Evolutionary conservation across 257 asterid genomes (phyloP), one percentile per base, ranked within the genome.

Genomic region (Solanum peruvianum): DNA sequence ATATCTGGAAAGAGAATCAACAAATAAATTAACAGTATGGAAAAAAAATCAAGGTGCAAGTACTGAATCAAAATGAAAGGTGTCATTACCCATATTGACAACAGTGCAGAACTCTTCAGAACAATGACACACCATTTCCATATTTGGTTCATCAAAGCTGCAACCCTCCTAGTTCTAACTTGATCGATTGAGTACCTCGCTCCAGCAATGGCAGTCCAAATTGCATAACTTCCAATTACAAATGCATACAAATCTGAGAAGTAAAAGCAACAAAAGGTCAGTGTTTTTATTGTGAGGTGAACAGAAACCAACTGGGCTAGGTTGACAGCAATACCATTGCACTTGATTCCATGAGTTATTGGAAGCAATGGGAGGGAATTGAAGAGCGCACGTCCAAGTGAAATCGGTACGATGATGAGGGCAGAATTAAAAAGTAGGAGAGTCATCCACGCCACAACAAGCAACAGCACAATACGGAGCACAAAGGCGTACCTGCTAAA

Each of bases 401-500:
- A 93, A 86, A 97, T 89, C 11, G 99, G 99, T 75, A 96, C 92
- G 88, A 96, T 93, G 86, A 97, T 93, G 92, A 95, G 87, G 37
- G 98, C 90, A n/a, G 98, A 95, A 90, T 97, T 96, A 88, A 95
- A 94, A 66, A 92, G 90, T 14, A 97, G 98, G 37, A 97, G 90
- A 39, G 99, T 97, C 97, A 97, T 93, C 99, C 99, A 97, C 84
- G 99, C 99, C 84, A 94, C 98, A 86, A 96, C 91, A 89, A 97
- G 86, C 89, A 97, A 81, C 89, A 95, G 87, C 89, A 97, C 96
- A 5, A 97, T 96, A 23, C 99, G 96, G 45, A 97, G 91, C 88
- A 94, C 98, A 92, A 97, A 97, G 87, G 94, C 92, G 91, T 94
- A 96, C 98, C 97, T 93, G 92, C 99, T 97, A 88, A 77, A 89